Percentiles rank a stretch among this genome's conserved stretches.
These are phyloP conservation scores for Agrocybe praecox DNA, from an alignment of 768 basidiomycete species.

Conservation along the genomic window DNA sequence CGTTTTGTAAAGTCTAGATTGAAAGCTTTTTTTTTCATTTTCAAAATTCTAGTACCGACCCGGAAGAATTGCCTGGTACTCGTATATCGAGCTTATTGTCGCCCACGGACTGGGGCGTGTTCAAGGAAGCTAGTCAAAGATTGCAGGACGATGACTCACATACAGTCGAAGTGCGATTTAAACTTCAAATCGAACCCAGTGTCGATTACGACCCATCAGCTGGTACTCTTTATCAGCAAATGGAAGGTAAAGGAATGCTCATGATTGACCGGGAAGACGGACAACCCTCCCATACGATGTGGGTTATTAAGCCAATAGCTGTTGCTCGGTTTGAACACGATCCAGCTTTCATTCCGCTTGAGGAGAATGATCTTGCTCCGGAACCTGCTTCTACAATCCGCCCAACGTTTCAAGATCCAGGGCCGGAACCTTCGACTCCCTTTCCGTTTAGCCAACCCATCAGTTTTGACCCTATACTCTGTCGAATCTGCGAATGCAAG, in stretches of 20 bases:
- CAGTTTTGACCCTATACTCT: slow-evolving; percentile 82
- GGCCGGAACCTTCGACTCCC: slow-evolving; percentile 56
- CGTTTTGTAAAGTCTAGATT: slow-evolving; percentile 25
- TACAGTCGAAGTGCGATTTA: slow-evolving; percentile 91
- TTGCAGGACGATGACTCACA: slow-evolving; percentile 91
- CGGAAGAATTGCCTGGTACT: slow-evolving; percentile 74
- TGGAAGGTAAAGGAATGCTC: slow-evolving; percentile 99
- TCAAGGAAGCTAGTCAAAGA: slow-evolving; percentile 83
- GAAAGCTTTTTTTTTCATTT: not conserved
- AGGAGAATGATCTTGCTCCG: slow-evolving; percentile 47
- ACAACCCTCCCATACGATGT: slow-evolving; percentile 94
- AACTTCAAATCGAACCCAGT: slow-evolving; percentile 73
- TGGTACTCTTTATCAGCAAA: slow-evolving; percentile 70
- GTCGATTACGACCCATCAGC: slow-evolving; percentile 56
- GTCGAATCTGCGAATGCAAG: slow-evolving; percentile 96
- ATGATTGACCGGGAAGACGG: slow-evolving; percentile 93
- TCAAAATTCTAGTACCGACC: slow-evolving; percentile 63
- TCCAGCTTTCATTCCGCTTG: slow-evolving; percentile 61
- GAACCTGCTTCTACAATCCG: slow-evolving; percentile 43
- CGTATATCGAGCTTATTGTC: slow-evolving; percentile 84
- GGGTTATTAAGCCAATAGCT: slow-evolving; percentile 88
- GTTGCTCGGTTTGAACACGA: slow-evolving; percentile 70
- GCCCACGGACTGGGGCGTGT: slow-evolving; percentile 78
- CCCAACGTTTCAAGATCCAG: slow-evolving; percentile 34
- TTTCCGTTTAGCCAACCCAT: slow-evolving; percentile 82